A percentile compares a stretch with the other conserved stretches of the same genome.
Evolutionary conservation across 495 filamentous ascomycete genomes (phyloP).

Genomic region (Bombardia bombarda): DNA sequence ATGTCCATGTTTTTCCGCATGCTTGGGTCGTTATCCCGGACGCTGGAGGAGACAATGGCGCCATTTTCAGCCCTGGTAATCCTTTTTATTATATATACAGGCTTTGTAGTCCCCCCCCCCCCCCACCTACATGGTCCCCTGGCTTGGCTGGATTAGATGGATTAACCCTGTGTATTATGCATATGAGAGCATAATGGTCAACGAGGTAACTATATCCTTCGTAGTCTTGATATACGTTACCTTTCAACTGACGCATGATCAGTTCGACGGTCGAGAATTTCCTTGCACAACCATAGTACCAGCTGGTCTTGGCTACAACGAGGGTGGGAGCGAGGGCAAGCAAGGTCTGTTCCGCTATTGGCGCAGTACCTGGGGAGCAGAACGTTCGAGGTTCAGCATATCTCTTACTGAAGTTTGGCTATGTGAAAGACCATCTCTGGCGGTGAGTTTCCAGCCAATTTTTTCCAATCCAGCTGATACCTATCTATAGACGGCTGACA

Average conservation of each 20-base stretch:
- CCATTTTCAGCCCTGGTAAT: constrained; percentile 63
- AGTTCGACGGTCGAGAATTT: constrained; percentile 3
- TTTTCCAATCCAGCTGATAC: no score
- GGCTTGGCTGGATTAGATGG: constrained; percentile 72
- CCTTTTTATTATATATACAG: constrained; percentile 65
- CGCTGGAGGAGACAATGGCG: constrained; percentile 60
- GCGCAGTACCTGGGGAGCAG: background rate
- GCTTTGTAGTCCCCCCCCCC: constrained; percentile 73
- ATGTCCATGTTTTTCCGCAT: constrained; percentile 56
- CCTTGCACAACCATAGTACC: background rate
- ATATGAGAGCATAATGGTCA: constrained; percentile 60
- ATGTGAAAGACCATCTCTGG: constrained; percentile 1
- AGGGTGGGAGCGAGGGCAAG: background rate
- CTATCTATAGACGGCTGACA: no score
- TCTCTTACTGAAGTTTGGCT: constrained; percentile 1
- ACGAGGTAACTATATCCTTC: constrained; percentile 46
- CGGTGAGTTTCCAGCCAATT: no score
- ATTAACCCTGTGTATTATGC: constrained; percentile 72
- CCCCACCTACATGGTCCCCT: constrained; percentile 61
- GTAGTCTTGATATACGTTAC: background rate
- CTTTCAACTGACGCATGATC: background rate
- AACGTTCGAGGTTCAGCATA: background rate
- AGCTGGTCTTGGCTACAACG: background rate
- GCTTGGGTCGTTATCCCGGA: constrained; percentile 59
- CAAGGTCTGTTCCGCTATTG: constrained; percentile 1